Percentiles rank a stretch among this genome's conserved stretches.
Evolutionary conservation across 202 grass and related monocot species (phyloP).

Genomic region (Bolboschoenoplectus hybrid): DNA sequence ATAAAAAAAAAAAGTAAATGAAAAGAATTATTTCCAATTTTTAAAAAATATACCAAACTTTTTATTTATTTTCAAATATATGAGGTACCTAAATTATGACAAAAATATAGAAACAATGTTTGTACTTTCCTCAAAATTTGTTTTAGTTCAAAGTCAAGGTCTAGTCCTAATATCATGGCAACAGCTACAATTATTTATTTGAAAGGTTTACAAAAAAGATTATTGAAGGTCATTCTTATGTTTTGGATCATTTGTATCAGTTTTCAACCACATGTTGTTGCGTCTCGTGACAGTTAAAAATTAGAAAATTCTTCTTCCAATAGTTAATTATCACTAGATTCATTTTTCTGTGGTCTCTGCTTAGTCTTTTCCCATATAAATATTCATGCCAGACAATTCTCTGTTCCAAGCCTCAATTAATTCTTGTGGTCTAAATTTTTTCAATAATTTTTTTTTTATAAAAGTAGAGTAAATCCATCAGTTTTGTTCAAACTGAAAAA

Average conservation of each 20-base stretch:
- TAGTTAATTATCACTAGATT: too few relatives aligned
- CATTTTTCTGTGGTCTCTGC: background rate
- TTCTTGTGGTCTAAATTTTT: background rate
- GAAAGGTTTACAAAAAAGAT: background rate
- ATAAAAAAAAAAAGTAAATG: background rate
- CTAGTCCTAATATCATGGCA: background rate
- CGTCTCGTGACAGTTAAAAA: background rate
- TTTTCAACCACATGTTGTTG: background rate
- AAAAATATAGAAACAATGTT: background rate
- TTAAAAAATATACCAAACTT: background rate
- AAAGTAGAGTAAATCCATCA: background rate
- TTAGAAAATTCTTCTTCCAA: too few relatives aligned
- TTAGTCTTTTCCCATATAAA: background rate
- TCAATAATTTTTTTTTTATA: background rate
- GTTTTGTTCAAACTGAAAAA: too few relatives aligned
- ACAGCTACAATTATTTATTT: background rate
- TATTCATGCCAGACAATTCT: background rate
- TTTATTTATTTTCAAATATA: background rate
- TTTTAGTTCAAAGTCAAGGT: background rate
- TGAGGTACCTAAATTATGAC: background rate
- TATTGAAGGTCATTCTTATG: background rate
- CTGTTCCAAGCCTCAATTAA: background rate
- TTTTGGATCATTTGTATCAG: background rate
- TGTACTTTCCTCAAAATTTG: background rate
- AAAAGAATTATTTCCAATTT: background rate